These are phyloP conservation scores for Termitomyces sp. DNA, from an alignment of 768 basidiomycete genomes.

Conservation along the genomic window DNA sequence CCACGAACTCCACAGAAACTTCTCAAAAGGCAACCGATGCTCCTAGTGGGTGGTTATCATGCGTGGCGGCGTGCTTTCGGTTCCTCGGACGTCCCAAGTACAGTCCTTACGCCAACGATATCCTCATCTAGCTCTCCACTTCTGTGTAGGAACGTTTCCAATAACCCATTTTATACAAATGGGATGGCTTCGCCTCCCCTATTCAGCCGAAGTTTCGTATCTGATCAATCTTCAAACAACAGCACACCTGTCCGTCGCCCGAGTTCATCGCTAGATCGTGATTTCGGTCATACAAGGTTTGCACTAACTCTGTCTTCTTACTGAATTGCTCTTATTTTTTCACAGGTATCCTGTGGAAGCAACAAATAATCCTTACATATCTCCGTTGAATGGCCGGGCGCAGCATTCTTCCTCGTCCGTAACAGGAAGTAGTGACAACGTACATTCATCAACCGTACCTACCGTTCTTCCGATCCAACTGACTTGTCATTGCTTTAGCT, in stretches of 20 bases:
- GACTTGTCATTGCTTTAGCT: conserved; percentile 16
- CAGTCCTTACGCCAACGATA: not conserved
- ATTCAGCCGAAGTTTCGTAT: conserved; percentile 15
- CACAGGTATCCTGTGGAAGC: conserved; percentile 38
- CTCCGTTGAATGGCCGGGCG: conserved; percentile 25
- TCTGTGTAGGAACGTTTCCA: conserved; percentile 19
- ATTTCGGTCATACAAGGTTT: conserved; percentile 36
- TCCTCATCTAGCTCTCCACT: conserved; percentile 14
- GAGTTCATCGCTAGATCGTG: conserved; percentile 33
- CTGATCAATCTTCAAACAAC: conserved; percentile 2
- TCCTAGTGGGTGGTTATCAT: conserved; percentile 80
- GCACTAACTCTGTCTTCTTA: not conserved
- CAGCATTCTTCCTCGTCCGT: conserved; percentile 37
- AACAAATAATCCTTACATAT: conserved; percentile 22
- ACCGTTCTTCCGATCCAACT: not conserved
- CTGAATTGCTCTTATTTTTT: not conserved
- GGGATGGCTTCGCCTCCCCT: conserved; percentile 11
- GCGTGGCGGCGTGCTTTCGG: conserved; percentile 70
- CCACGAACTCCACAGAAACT: conserved; percentile 60
- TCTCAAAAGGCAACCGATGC: conserved; percentile 68
- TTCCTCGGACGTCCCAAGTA: conserved; percentile 19
- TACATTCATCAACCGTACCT: conserved; percentile 16
- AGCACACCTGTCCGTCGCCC: conserved; percentile 17
- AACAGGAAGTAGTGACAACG: conserved; percentile 44
- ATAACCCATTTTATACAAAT: conserved; percentile 19